Conservation (phyloP, 2,329 filamentous ascomycete species). For the Escovopsis sp. region DNA sequence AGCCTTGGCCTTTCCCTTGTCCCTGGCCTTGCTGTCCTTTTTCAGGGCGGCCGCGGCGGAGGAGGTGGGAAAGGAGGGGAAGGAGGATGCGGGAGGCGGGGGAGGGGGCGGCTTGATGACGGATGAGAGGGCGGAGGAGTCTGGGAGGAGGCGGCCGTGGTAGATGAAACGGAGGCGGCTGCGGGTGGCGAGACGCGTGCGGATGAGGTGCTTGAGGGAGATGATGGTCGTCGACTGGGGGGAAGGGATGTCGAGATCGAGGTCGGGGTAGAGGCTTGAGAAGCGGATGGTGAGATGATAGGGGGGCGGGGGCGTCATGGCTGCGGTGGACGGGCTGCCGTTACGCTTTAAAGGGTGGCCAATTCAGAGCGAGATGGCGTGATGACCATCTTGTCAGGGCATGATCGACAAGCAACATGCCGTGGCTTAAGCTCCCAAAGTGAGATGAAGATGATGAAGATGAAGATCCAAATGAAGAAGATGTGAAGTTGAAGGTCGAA, state of each 20-base stretch:
- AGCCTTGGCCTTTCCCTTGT: conserved; percentile 2
- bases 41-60: too few species aligned
- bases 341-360: too few species aligned
- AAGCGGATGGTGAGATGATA: conserved; percentile 82
- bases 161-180: conserved; percentile 80
- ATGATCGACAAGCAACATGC: too few species aligned
- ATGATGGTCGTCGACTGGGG: conserved; percentile 59
- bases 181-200: conserved; percentile 51
- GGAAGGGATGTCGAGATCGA: conserved; percentile 58
- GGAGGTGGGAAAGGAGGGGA: neutral
- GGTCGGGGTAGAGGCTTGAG: conserved; percentile 69
- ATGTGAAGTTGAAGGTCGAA: too few species aligned
- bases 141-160: conserved; percentile 71
- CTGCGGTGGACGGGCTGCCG: too few species aligned
- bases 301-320: conserved; percentile 16
- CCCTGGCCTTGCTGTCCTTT: conserved; percentile 11
- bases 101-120: conserved; percentile 53
- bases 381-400: too few species aligned
- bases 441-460: too few species aligned
- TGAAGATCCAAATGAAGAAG: too few species aligned
- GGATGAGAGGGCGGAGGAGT: conserved; percentile 50
- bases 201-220: conserved; percentile 70
- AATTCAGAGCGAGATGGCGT: too few species aligned
- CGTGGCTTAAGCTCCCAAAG: too few species aligned
- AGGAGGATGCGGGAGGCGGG: conserved; percentile 34